These are phyloP conservation scores for Fusarium multiceps DNA, from an alignment of 2,329 filamentous ascomycete genomes.

Conservation along the genomic window DNA sequence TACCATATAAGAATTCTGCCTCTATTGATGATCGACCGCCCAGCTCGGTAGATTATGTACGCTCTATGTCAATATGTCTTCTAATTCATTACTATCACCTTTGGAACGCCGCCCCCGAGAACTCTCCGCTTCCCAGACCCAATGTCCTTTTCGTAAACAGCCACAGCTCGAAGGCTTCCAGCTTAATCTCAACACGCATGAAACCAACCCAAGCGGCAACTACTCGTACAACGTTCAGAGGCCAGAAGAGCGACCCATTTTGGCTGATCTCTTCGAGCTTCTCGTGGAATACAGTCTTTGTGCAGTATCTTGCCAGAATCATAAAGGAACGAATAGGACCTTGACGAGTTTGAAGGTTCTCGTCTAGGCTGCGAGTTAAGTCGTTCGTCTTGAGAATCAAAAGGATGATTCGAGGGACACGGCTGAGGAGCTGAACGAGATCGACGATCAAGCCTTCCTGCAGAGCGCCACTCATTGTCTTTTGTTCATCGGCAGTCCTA, in stretches of 20 bases:
- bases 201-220: slow-evolving; percentile 68
- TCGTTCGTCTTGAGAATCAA: slow-evolving; percentile 98
- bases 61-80: slow-evolving; percentile 40
- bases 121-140: slow-evolving; percentile 47
- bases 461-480: slow-evolving; percentile 84
- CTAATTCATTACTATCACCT: slow-evolving; percentile 30
- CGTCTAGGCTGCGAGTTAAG: slow-evolving; percentile 90
- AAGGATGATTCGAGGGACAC: slow-evolving; percentile 91
- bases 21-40: slow-evolving; percentile 15
- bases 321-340: slow-evolving; percentile 74
- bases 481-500: slow-evolving; percentile 81
- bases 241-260: slow-evolving; percentile 68
- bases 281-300: slow-evolving; percentile 73
- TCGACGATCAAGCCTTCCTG: slow-evolving; percentile 90
- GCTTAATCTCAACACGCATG: slow-evolving; percentile 70
- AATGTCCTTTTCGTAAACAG: slow-evolving; percentile 64
- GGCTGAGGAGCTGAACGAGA: slow-evolving; percentile 86
- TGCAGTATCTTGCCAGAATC: slow-evolving; percentile 76
- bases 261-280: slow-evolving; percentile 67
- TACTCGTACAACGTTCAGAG: slow-evolving; percentile 65
- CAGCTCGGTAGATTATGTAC: slow-evolving; percentile 29
- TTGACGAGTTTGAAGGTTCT: slow-evolving; percentile 81
- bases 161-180: slow-evolving; percentile 73
- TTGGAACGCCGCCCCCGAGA: slow-evolving; percentile 43
- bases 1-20: background rate